These are phyloP conservation scores for Crepidotus variabilis DNA, from an alignment of 768 basidiomycete genomes.

Conservation along the genomic window DNA sequence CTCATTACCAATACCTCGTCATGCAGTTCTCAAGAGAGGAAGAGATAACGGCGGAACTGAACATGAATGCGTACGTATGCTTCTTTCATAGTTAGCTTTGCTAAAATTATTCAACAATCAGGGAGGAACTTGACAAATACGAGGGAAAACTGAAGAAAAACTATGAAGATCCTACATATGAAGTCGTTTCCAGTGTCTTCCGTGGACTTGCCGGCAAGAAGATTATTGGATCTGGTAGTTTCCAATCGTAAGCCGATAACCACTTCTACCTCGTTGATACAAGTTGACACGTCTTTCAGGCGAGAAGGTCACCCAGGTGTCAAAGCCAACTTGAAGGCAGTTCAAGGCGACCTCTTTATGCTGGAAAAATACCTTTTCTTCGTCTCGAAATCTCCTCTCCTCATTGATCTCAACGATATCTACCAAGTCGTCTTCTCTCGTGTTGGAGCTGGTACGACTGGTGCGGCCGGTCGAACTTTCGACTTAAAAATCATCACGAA, in stretches of 20 bases:
- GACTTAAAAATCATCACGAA: slow-evolving; percentile 89
- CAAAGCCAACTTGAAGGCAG: slow-evolving; percentile 96
- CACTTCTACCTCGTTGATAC: neutral
- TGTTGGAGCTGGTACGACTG: slow-evolving; percentile 80
- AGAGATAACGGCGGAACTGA: slow-evolving; percentile 93
- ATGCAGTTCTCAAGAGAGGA: slow-evolving; percentile 98
- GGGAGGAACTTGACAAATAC: slow-evolving; percentile 74
- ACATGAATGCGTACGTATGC: slow-evolving; percentile 78
- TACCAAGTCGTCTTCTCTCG: slow-evolving; percentile 91
- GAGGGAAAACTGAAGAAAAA: slow-evolving; percentile 81
- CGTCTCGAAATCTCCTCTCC: slow-evolving; percentile 90
- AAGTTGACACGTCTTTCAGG: slow-evolving; percentile 32
- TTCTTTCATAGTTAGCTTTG: neutral
- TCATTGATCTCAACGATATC: slow-evolving; percentile 86
- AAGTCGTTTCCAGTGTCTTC: slow-evolving; percentile 93
- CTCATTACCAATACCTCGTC: slow-evolving; percentile 94
- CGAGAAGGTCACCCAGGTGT: slow-evolving; percentile 91
- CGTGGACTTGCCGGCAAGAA: slow-evolving; percentile 88
- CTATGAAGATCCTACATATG: slow-evolving; percentile 93
- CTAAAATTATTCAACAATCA: slow-evolving; percentile 25
- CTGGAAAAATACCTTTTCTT: slow-evolving; percentile 98
- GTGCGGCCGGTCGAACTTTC: slow-evolving; percentile 86
- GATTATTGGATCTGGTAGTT: slow-evolving; percentile 82
- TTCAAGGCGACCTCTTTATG: slow-evolving; percentile 96
- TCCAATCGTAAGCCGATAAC: slow-evolving; percentile 61